A percentile compares a stretch with the other conserved stretches of the same genome.
Conservation (phyloP, 495 filamentous ascomycete genomes). For the Penicillium arizonense region DNA sequence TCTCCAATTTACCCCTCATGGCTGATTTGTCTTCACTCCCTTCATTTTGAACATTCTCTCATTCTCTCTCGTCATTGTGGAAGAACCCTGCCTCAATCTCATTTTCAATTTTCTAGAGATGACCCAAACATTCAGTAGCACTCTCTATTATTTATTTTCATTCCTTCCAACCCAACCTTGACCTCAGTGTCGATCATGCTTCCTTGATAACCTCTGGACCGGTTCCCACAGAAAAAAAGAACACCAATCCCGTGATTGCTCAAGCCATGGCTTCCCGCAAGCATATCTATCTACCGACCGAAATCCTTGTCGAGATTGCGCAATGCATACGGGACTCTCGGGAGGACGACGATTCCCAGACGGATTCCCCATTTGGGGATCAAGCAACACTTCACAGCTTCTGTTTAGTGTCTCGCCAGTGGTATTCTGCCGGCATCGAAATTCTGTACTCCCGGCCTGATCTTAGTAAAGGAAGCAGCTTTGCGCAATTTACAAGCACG, state of each 20-base stretch:
- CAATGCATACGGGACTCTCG: slow-evolving; percentile 13
- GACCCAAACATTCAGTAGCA: too few relatives aligned
- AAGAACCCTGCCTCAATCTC: too few relatives aligned
- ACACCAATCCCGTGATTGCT: too few relatives aligned
- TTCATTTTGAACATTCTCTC: background rate
- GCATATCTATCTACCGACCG: slow-evolving; percentile 38
- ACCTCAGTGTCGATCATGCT: too few relatives aligned
- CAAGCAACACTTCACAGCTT: slow-evolving; percentile 51
- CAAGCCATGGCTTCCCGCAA: background rate
- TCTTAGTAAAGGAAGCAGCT: slow-evolving; percentile 50
- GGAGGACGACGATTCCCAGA: slow-evolving; percentile 6
- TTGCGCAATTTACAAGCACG: slow-evolving; percentile 57
- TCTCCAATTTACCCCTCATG: background rate
- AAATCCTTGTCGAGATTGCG: slow-evolving; percentile 53
- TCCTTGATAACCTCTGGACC: too few relatives aligned
- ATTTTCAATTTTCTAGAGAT: too few relatives aligned
- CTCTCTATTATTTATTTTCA: too few relatives aligned
- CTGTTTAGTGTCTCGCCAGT: slow-evolving; percentile 59
- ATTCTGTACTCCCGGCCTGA: slow-evolving; percentile 56
- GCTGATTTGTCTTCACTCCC: background rate
- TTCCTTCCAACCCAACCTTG: too few relatives aligned
- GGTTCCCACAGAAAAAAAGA: too few relatives aligned
- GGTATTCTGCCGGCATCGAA: slow-evolving; percentile 58
- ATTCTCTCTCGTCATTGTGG: too few relatives aligned
- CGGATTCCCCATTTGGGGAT: background rate